Evolutionary conservation across 2,329 filamentous ascomycete genomes (phyloP).

Genomic region (Paraphoma sp.): DNA sequence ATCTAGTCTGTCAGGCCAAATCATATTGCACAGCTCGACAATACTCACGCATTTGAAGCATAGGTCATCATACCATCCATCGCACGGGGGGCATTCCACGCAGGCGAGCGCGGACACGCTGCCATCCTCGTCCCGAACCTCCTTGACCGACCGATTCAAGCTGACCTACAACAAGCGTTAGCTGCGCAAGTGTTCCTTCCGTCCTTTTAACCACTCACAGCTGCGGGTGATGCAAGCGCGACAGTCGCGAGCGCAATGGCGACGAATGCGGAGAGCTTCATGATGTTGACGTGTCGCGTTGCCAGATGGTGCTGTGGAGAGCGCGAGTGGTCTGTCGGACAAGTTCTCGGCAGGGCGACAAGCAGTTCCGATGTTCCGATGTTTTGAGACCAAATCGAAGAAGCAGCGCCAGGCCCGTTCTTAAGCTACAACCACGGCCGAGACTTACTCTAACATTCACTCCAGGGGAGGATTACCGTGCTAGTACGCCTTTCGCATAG

Average conservation of each 20-base stretch:
- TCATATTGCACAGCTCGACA: no score
- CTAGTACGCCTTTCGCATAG: conserved; percentile 2
- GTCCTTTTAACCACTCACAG: conserved; percentile 16
- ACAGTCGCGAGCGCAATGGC: conserved; percentile 22
- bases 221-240: conserved; percentile 31
- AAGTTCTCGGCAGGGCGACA: background rate
- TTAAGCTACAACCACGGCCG: background rate
- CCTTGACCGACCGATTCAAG: conserved; percentile 26
- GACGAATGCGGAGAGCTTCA: conserved; percentile 35
- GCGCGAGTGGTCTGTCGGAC: background rate
- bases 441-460: conserved; percentile 25
- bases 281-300: conserved; percentile 10
- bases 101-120: conserved; percentile 16
- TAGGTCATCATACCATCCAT: no score
- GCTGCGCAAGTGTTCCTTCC: background rate
- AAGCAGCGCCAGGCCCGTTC: background rate
- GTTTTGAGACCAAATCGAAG: background rate
- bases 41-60: conserved; percentile 29
- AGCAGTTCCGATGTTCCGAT: background rate
- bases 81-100: conserved; percentile 25
- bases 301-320: background rate
- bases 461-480: background rate
- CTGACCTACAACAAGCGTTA: conserved; percentile 21
- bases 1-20: conserved; percentile 22
- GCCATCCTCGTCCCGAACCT: conserved; percentile 18